phyloP scores from a whole-genome alignment of 306 rosid species.

The Quillaja saponaria region DNA sequence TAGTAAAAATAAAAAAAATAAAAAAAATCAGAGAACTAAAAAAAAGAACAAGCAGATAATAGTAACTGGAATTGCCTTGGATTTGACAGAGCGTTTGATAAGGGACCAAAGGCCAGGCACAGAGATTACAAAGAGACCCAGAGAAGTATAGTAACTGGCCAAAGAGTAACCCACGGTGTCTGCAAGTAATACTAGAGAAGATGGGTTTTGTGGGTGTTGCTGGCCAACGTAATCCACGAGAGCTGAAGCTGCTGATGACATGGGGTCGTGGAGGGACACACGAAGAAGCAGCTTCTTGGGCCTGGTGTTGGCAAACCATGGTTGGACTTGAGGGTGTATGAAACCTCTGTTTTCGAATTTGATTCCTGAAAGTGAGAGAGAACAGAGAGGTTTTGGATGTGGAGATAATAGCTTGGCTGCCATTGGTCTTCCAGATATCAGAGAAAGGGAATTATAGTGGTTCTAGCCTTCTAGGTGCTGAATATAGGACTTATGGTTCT shows the following conservation, averaged over 20 bases:
- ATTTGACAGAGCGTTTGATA: slow-evolving; percentile 93
- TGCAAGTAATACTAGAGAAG: slow-evolving; percentile 38
- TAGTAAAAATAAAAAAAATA: not conserved
- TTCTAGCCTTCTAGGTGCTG: no score
- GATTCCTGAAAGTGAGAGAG: no score
- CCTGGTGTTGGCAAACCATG: slow-evolving; percentile 32
- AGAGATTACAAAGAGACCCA: slow-evolving; percentile 93
- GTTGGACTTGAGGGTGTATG: no score
- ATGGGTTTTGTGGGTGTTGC: slow-evolving; percentile 33
- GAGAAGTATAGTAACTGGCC: slow-evolving; percentile 92
- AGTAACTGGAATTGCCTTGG: slow-evolving; percentile 52
- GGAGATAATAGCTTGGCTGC: no score
- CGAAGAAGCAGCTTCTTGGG: slow-evolving; percentile 33
- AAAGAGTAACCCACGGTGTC: slow-evolving; percentile 65
- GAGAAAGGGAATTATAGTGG: no score
- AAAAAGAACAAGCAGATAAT: not conserved
- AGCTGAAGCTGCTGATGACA: slow-evolving; percentile 32
- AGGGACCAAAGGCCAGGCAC: slow-evolving; percentile 97
- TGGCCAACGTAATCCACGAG: slow-evolving; percentile 34
- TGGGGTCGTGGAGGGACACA: slow-evolving; percentile 48
- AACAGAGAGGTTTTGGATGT: no score
- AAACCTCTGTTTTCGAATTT: no score
- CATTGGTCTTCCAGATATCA: no score
- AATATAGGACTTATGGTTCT: no score
- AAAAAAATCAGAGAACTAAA: not conserved